Conservation (phyloP, 371 early-diverging fungal species). For the Cokeromyces recurvatus region DNA sequence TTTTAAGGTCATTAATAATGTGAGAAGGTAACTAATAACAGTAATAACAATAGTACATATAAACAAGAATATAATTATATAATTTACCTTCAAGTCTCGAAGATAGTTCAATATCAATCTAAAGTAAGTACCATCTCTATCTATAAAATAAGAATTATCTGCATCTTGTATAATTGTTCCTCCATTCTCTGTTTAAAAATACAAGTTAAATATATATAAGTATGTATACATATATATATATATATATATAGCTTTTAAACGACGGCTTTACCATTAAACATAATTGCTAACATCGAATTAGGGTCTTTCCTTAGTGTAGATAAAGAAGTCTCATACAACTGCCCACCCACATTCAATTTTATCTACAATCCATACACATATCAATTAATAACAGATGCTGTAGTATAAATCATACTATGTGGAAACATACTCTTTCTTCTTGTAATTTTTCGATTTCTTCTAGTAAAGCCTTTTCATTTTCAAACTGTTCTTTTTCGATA, state of each 20-base stretch:
- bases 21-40: conserved; percentile 35
- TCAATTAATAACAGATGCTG: too few species aligned
- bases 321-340: conserved; percentile 33
- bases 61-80: too few species aligned
- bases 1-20: conserved; percentile 27
- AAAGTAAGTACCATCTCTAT: conserved; percentile 42
- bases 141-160: conserved; percentile 42
- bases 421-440: conserved; percentile 31
- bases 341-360: conserved; percentile 41
- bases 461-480: conserved; percentile 24
- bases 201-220: background rate
- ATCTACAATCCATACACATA: conserved; percentile 11
- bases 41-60: too few species aligned
- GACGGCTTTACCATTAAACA: too few species aligned
- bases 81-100: conserved; percentile 31
- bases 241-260: too few species aligned
- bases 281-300: conserved; percentile 28
- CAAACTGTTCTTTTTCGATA: conserved; percentile 19
- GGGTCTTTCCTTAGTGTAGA: conserved; percentile 36
- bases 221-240: too few species aligned
- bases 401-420: too few species aligned
- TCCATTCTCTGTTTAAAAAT: background rate
- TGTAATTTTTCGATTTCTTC: conserved; percentile 24
- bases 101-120: conserved; percentile 37
- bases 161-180: conserved; percentile 18